phyloP scores from a whole-genome alignment of 805 yeast genomes.

The Kazachstania viticola region DNA sequence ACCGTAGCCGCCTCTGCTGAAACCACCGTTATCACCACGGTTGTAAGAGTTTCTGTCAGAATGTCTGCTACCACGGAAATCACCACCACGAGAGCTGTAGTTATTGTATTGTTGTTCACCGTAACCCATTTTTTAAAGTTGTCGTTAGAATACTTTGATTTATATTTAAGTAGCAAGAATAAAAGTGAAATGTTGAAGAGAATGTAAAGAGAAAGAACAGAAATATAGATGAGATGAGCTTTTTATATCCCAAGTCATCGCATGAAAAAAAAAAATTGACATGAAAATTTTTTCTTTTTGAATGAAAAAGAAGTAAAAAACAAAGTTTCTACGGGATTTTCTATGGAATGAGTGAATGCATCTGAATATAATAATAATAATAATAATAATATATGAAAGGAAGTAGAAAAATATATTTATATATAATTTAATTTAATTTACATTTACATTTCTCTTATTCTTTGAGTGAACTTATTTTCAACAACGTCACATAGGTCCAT shows the following conservation, averaged over 20 bases:
- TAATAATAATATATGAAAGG: background rate
- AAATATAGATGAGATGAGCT: too few relatives aligned
- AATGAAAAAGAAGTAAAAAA: too few relatives aligned
- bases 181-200: too few relatives aligned
- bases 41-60: slow-evolving; percentile 29
- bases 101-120: slow-evolving; percentile 29
- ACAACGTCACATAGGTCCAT: slow-evolving; percentile 72
- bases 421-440: background rate
- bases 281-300: too few relatives aligned
- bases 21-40: slow-evolving; percentile 20
- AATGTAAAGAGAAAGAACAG: too few relatives aligned
- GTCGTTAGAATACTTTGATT: too few relatives aligned
- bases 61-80: slow-evolving; percentile 30
- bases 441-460: slow-evolving; percentile 37
- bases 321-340: too few relatives aligned
- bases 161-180: too few relatives aligned
- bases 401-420: background rate
- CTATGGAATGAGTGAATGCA: too few relatives aligned
- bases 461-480: slow-evolving; percentile 65
- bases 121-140: slow-evolving; percentile 28
- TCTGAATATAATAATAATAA: too few relatives aligned
- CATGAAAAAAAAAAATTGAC: too few relatives aligned
- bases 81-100: slow-evolving; percentile 31
- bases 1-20: slow-evolving; percentile 19
- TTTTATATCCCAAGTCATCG: too few relatives aligned